phyloP scores from a whole-genome alignment of 1,284 basidiomycete species.

The Porphyrellus sp. region DNA sequence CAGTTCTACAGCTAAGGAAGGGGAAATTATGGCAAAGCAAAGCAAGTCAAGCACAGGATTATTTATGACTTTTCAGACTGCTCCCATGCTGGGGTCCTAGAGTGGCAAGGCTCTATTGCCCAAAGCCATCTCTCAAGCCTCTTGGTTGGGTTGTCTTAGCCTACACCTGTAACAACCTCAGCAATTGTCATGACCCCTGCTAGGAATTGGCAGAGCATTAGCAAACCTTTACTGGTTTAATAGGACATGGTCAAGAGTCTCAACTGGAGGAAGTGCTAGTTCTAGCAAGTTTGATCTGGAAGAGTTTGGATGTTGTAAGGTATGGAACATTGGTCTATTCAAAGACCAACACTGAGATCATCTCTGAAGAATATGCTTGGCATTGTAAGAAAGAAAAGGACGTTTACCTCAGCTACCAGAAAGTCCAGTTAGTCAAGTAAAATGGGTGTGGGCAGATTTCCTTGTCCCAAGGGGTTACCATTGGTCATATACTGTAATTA shows the following conservation, averaged over 20 bases:
- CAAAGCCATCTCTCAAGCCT: slow-evolving; percentile 62
- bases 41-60: slow-evolving; percentile 21
- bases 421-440: too few species aligned
- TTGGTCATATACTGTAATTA: too few species aligned
- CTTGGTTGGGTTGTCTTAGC: slow-evolving; percentile 59
- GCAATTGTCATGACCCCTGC: slow-evolving; percentile 22
- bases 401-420: too few species aligned
- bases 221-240: slow-evolving; percentile 60
- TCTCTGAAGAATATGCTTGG: slow-evolving; percentile 66
- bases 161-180: slow-evolving; percentile 38
- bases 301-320: slow-evolving; percentile 64
- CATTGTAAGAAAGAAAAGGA: slow-evolving; percentile 66
- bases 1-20: slow-evolving; percentile 51
- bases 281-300: slow-evolving; percentile 45
- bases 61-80: slow-evolving; percentile 5
- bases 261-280: slow-evolving; percentile 31
- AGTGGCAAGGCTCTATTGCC: slow-evolving; percentile 49
- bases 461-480: too few species aligned
- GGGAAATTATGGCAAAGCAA: slow-evolving; percentile 64
- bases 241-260: slow-evolving; percentile 37
- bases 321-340: slow-evolving; percentile 35
- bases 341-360: neutral
- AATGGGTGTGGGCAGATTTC: too few species aligned
- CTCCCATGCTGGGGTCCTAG: slow-evolving; percentile 30
- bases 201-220: slow-evolving; percentile 56